Conservation (phyloP, 257 asterid species). For the Solanum clarkiae region DNA sequence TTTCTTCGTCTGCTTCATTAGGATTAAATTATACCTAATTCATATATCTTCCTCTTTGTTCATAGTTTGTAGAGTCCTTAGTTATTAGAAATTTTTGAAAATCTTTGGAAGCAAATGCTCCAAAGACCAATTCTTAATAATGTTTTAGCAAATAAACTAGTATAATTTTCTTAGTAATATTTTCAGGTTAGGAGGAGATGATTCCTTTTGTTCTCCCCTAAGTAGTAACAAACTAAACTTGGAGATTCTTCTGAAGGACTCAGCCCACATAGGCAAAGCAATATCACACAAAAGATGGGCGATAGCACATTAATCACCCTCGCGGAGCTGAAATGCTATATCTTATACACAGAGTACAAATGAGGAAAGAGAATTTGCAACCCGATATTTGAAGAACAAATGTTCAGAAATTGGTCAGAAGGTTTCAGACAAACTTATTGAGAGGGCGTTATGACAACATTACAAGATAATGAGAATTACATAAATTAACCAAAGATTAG, state of each 20-base stretch:
- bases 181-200: not conserved
- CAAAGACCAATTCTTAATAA: not conserved
- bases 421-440: not conserved
- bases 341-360: not conserved
- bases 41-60: not conserved
- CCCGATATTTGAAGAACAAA: not conserved
- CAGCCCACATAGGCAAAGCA: not conserved
- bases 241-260: not conserved
- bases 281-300: not conserved
- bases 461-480: not conserved
- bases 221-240: not conserved
- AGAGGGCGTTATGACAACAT: not conserved
- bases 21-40: not conserved
- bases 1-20: not conserved
- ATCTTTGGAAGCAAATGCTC: not conserved
- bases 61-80: not conserved
- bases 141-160: too few species aligned
- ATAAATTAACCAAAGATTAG: not conserved
- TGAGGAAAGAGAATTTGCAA: not conserved
- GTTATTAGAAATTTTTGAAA: not conserved
- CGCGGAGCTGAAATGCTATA: not conserved
- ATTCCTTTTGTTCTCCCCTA: not conserved
- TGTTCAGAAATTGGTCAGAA: not conserved
- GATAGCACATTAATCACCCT: not conserved
- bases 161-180: not conserved